A percentile compares a stretch with the other conserved stretches of the same genome.
These are phyloP conservation scores for Striga hermonthica DNA, from an alignment of 305 asterid genomes.

Conservation along the genomic window DNA sequence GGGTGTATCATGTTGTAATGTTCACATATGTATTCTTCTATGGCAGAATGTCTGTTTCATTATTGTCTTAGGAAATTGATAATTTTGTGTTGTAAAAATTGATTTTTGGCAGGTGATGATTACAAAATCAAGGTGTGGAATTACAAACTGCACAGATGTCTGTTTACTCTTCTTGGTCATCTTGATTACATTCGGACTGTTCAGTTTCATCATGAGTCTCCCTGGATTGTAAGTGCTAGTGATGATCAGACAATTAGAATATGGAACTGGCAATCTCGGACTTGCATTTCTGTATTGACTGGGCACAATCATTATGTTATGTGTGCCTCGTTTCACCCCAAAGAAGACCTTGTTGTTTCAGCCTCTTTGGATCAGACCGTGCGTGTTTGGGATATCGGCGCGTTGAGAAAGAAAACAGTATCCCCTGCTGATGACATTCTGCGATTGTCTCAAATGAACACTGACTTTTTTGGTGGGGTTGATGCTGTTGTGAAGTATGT, in stretches of 20 bases:
- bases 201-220: constrained; percentile 93
- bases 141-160: constrained; percentile 84
- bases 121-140: constrained; percentile 98
- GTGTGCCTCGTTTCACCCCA: constrained; percentile 96
- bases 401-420: constrained; percentile 84
- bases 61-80: too few relatives aligned
- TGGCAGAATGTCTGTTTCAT: too few relatives aligned
- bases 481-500: constrained; percentile 73
- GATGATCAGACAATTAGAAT: constrained; percentile 97
- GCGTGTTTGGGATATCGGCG: constrained; percentile 98
- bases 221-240: constrained; percentile 97
- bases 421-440: constrained; percentile 95
- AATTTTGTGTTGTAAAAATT: not conserved
- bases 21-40: too few relatives aligned
- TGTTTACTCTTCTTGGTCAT: constrained; percentile 93
- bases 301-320: constrained; percentile 98
- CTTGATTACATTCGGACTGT: constrained; percentile 97
- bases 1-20: too few relatives aligned
- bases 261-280: constrained; percentile 99
- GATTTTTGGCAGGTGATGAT: constrained; percentile 79
- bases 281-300: constrained; percentile 90
- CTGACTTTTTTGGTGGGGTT: constrained; percentile 65
- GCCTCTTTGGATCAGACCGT: constrained; percentile 98
- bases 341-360: constrained; percentile 92
- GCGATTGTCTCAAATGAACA: constrained; percentile 85